These are phyloP conservation scores for Alternaria burnsii DNA, from an alignment of 2,329 filamentous ascomycete species.

Conservation along the genomic window DNA sequence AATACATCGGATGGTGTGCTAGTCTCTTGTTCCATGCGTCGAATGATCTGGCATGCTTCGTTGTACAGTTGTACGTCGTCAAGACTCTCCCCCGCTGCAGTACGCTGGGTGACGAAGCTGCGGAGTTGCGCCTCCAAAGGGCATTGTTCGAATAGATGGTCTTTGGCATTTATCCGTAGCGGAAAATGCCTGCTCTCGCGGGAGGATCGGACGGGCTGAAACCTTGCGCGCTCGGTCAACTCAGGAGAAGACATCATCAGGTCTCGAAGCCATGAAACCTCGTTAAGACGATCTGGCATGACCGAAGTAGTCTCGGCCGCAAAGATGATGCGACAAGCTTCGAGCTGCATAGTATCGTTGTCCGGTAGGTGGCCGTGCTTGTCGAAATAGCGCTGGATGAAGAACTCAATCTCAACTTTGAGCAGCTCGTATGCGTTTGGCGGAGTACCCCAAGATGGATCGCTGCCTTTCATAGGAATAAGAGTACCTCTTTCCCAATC, in stretches of 20 bases:
- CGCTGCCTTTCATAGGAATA: slow-evolving; percentile 32
- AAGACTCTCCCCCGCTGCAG: background rate
- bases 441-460: slow-evolving; percentile 31
- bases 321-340: slow-evolving; percentile 41
- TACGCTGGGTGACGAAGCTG: slow-evolving; percentile 22
- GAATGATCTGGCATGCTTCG: slow-evolving; percentile 33
- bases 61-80: slow-evolving; percentile 28
- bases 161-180: slow-evolving; percentile 24
- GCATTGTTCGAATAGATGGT: slow-evolving; percentile 35
- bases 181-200: slow-evolving; percentile 27
- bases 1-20: slow-evolving; percentile 33
- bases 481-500: slow-evolving; percentile 31
- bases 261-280: slow-evolving; percentile 35
- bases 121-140: slow-evolving; percentile 33
- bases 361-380: slow-evolving; percentile 27
- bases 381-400: slow-evolving; percentile 35
- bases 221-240: slow-evolving; percentile 28
- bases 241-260: slow-evolving; percentile 35
- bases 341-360: slow-evolving; percentile 34
- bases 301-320: slow-evolving; percentile 26
- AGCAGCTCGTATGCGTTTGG: slow-evolving; percentile 38
- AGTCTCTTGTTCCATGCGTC: slow-evolving; percentile 31
- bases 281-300: slow-evolving; percentile 2
- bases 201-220: slow-evolving; percentile 28
- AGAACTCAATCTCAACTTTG: slow-evolving; percentile 35